phyloP scores from a whole-genome alignment of 768 basidiomycete genomes.

The Termitomyces bulborhizus region DNA sequence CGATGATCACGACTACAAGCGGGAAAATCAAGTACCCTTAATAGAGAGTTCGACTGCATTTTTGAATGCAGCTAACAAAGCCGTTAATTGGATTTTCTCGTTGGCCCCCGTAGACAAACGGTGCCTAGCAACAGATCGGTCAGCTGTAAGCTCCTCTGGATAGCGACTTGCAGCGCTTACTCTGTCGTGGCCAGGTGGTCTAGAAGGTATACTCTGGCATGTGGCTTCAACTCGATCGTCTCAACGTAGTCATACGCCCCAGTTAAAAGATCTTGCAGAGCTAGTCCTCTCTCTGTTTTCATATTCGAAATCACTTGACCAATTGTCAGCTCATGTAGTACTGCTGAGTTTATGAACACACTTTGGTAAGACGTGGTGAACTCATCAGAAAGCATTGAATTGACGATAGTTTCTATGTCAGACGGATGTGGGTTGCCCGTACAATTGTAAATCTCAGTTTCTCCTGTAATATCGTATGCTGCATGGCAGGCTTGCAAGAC shows the following conservation, averaged over 20 bases:
- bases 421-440: slow-evolving; percentile 95
- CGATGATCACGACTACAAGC: neutral
- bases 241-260: slow-evolving; percentile 90
- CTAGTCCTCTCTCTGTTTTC: slow-evolving; percentile 90
- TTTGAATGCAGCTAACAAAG: slow-evolving; percentile 89
- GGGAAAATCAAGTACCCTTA: slow-evolving; percentile 22
- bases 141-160: neutral
- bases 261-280: slow-evolving; percentile 87
- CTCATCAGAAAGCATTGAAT: slow-evolving; percentile 93
- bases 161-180: slow-evolving; percentile 39
- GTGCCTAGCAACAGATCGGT: slow-evolving; percentile 45
- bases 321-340: slow-evolving; percentile 1
- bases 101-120: slow-evolving; percentile 87
- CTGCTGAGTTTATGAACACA: slow-evolving; percentile 24
- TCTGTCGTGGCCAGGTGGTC: slow-evolving; percentile 95
- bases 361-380: slow-evolving; percentile 89
- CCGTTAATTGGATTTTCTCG: slow-evolving; percentile 93
- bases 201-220: slow-evolving; percentile 84
- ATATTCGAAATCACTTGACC: slow-evolving; percentile 73
- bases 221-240: slow-evolving; percentile 78
- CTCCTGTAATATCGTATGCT: slow-evolving; percentile 84
- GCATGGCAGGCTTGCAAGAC: slow-evolving; percentile 98
- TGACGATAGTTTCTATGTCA: slow-evolving; percentile 90
- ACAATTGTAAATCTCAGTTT: slow-evolving; percentile 92
- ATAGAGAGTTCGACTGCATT: slow-evolving; percentile 76